phyloP scores from a whole-genome alignment of 306 rosid species.

The Betula pendula region DNA sequence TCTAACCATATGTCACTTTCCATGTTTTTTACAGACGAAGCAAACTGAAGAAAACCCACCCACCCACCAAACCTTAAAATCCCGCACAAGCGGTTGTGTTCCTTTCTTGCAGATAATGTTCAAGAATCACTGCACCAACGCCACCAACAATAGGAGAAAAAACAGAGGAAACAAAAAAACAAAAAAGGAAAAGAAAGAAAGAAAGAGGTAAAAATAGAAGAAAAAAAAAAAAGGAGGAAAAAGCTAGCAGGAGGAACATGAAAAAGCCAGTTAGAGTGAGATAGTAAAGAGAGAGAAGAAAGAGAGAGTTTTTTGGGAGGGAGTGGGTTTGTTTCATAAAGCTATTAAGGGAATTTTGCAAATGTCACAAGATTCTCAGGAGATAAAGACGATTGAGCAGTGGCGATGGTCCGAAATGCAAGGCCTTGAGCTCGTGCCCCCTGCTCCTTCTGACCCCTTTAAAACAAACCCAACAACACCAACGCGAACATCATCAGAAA shows the following conservation, averaged over 20 bases:
- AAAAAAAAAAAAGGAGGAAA: conserved; percentile 13
- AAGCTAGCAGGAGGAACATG: conserved; percentile 30
- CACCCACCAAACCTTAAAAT: conserved; percentile 28
- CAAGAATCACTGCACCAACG: conserved; percentile 16
- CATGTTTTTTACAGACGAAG: conserved; percentile 46
- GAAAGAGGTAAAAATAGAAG: conserved; percentile 29
- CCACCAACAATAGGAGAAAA: conserved; percentile 8
- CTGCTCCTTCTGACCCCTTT: conserved; percentile 43
- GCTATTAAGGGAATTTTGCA: conserved; percentile 46
- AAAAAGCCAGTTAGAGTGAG: conserved; percentile 52
- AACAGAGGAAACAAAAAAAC: not conserved
- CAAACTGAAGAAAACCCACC: conserved; percentile 47
- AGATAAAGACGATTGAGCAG: conserved; percentile 79
- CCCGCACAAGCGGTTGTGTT: not conserved
- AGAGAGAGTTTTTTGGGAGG: conserved; percentile 7
- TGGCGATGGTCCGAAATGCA: conserved; percentile 99
- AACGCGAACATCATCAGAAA: not conserved
- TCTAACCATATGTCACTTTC: conserved; percentile 57
- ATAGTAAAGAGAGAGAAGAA: conserved; percentile 33
- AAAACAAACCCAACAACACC: conserved; percentile 35
- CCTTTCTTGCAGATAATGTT: conserved; percentile 27
- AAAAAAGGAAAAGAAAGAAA: not conserved
- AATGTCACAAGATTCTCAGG: conserved; percentile 92
- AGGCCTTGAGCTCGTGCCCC: conserved; percentile 70
- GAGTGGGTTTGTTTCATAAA: conserved; percentile 48